Evolutionary conservation across 176 grass and related monocot species (phyloP), one percentile per base, ranked within the genome.

Genomic region (Triticum timopheevii): DNA sequence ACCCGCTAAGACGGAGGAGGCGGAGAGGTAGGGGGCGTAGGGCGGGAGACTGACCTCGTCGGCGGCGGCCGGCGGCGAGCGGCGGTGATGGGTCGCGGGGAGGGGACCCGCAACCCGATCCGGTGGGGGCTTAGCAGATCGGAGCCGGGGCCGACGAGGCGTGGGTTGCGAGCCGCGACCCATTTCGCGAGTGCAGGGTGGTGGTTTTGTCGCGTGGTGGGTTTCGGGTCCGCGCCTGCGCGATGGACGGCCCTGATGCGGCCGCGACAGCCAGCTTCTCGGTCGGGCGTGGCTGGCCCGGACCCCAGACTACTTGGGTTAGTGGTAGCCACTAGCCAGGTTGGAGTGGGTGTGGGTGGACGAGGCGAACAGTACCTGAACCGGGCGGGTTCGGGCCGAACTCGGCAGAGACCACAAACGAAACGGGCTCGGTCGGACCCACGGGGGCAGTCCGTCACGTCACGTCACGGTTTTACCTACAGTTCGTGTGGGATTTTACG

Each of bases 101-200:
- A 84, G 62, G 76, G 59, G 80, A 95, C 82, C 93, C 93, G 90
- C 80, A 88, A 95, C 93, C 90, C 93, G 93, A 90, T 95, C 83
- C 88, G 86, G 70, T 34, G 40, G 38, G 68, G 47, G 84, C 13
- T 84, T 92, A 95, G 90, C 90, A 91, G 90, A 93, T 95, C 90
- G 90, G 90, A 86, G 90, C 83, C 88, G 73, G 90, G 82, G 64
- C 23, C 12, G 63, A 61, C 0, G 42, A 50, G n/a, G 76, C 59
- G 75, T 83, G 84, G 80, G 65, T 87, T 84, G 89, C 73, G 74
- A 80, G 70, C 69, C 59, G 79, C 61, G 70, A 91, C 77, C 90
- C 90, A 77, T 91, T 91, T 68, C 10, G 69, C 19, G 39, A 25
- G 49, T 52, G 49, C 49, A 52, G 49, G 49, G 61, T 5, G 69